Evolutionary conservation across 345 rosid species (phyloP).

Genomic region (Bruguiera parviflora): DNA sequence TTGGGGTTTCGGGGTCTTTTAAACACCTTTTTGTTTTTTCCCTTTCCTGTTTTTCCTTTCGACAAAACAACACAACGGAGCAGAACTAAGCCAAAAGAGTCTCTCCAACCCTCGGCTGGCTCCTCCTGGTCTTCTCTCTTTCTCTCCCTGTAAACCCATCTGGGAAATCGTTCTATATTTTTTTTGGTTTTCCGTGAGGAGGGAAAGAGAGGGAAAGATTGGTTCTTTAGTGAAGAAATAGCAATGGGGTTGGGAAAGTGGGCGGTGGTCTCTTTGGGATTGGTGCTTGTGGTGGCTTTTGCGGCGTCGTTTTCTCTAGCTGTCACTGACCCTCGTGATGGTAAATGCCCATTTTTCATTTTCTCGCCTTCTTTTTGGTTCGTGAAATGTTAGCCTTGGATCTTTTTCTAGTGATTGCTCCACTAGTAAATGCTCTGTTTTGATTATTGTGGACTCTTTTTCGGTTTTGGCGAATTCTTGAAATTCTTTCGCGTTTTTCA

Average conservation of each 20-base stretch:
- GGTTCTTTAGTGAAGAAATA: not conserved
- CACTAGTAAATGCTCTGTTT: constrained; percentile 19
- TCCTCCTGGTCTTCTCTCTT: no score
- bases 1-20: no score
- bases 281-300: constrained; percentile 29
- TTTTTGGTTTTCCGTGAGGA: not conserved
- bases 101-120: no score
- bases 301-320: constrained; percentile 44
- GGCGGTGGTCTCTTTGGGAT: constrained; percentile 25
- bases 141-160: not conserved
- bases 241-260: constrained; percentile 43
- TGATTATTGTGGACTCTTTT: not conserved
- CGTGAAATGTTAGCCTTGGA: not conserved
- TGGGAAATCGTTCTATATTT: not conserved
- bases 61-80: no score
- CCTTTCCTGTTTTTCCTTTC: no score
- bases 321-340: constrained; percentile 59
- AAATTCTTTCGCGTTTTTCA: not conserved
- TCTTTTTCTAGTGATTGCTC: not conserved
- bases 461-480: not conserved
- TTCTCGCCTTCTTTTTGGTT: constrained; percentile 1
- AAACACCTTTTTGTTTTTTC: no score
- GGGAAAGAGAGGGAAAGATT: not conserved
- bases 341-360: constrained; percentile 27
- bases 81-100: no score